Base-by-base conservation (phyloP, 2,329 filamentous ascomycete species). In the Trichoderma atroviride region DNA sequence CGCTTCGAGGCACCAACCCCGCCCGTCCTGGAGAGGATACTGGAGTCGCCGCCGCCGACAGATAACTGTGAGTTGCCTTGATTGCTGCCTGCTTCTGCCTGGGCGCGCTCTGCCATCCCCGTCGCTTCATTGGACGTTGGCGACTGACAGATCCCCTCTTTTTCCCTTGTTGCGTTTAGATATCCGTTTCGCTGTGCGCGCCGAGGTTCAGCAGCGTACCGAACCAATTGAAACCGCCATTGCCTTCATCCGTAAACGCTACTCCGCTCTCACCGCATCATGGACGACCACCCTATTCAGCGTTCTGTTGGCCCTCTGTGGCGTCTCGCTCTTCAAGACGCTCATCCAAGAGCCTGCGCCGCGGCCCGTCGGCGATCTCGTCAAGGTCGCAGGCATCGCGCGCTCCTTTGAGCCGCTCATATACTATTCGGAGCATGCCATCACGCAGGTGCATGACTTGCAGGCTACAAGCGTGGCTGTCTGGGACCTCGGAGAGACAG, bases 361-460 rank as follows among this genome's bases (percentile, higher is more conserved):
- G 3, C 78, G 78, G 5, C 80, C 80, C 9, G 78, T 76, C 16
- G 80, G 79, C 53, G 94, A 97, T 77, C 85, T 98, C 19, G 91
- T 97, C 77, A 97, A 97, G 78, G 91, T 97, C 29, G 94, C 94
- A 4, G 90, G 91, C 63, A 88, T 98, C 73, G 94, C 94, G 60
- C 93, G 93, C 75, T 93, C 93, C 11, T 97, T 97, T 76, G 95
- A 97, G 79, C 95, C 95, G 6, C 86, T 97, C 56, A 96, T 98
- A 71, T 96, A 96, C 82, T 97, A 96, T 78, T 97, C 94, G 0
- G 94, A 97, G 76, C 92, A 94, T 77, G 94, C 94, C 10, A 90
- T 94, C 55, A 87, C 90, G 47, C 94, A 97, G 76, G 93, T 97
- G 52, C 90, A 91, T 69, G 93, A 96, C 72, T 83, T 98, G 60